These are phyloP conservation scores for Musa itinerans DNA, from an alignment of 176 grass and related monocot species.

Conservation along the genomic window DNA sequence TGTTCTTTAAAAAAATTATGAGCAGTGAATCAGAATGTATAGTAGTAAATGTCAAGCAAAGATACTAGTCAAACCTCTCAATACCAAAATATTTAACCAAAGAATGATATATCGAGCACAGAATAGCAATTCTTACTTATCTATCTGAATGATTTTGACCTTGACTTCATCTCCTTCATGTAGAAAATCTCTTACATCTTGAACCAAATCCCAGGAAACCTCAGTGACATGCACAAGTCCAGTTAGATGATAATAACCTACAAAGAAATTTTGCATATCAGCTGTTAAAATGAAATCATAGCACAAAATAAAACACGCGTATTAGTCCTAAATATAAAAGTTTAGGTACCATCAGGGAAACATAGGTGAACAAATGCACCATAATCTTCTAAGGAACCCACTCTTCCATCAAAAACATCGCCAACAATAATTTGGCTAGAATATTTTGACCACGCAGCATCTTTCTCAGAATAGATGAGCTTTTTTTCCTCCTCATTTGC, in stretches of 20 bases:
- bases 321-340: conserved; percentile 1
- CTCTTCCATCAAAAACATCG: conserved; percentile 49
- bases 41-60: neutral
- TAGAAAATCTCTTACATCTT: conserved; percentile 80
- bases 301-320: neutral
- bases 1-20: no score
- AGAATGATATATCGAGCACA: neutral
- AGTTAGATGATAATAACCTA: conserved; percentile 71
- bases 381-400: conserved; percentile 65
- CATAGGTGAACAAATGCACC: conserved; percentile 85
- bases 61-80: no score
- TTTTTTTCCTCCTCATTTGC: conserved; percentile 67
- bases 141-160: conserved; percentile 63
- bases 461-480: conserved; percentile 85
- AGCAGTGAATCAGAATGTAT: neutral
- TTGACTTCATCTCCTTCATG: conserved; percentile 62
- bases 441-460: conserved; percentile 56
- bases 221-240: conserved; percentile 92
- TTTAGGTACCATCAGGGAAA: conserved; percentile 75
- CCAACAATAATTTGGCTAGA: conserved; percentile 52
- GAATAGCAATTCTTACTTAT: conserved; percentile 40
- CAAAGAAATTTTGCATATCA: conserved; percentile 15
- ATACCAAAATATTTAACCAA: neutral
- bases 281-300: neutral
- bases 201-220: conserved; percentile 92